Conservation (phyloP, 2,329 filamentous ascomycete species). For the Hymenoscyphus repandus region DNA sequence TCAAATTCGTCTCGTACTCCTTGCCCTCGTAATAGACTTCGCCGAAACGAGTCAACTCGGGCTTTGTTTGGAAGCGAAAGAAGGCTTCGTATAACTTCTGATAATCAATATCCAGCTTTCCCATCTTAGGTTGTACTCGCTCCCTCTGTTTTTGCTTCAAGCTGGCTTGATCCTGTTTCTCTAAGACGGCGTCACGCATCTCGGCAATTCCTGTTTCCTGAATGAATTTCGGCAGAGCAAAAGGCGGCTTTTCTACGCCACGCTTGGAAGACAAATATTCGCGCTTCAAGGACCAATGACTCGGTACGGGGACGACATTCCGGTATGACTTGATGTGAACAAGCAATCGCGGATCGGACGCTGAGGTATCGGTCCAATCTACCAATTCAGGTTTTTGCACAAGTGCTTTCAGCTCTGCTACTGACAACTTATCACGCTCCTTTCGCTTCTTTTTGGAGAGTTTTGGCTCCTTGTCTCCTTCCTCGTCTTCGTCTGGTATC, state of each 20-base stretch:
- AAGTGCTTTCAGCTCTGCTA: slow-evolving; percentile 90
- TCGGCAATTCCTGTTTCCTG: slow-evolving; percentile 95
- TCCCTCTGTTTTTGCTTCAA: slow-evolving; percentile 96
- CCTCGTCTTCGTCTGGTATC: slow-evolving; percentile 79
- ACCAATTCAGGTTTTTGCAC: slow-evolving; percentile 90
- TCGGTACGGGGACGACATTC: slow-evolving; percentile 91
- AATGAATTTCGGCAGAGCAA: slow-evolving; percentile 91
- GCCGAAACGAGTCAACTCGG: slow-evolving; percentile 85
- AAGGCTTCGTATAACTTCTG: slow-evolving; percentile 98
- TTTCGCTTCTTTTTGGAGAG: slow-evolving; percentile 95
- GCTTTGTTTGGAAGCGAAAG: slow-evolving; percentile 96
- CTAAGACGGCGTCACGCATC: slow-evolving; percentile 93
- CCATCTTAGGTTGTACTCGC: slow-evolving; percentile 91
- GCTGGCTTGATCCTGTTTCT: slow-evolving; percentile 88
- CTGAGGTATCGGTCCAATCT: slow-evolving; percentile 94
- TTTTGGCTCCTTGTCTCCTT: slow-evolving; percentile 57
- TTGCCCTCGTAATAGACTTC: slow-evolving; percentile 99
- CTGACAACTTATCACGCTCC: slow-evolving; percentile 82
- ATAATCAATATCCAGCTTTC: slow-evolving; percentile 96
- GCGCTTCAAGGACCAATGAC: slow-evolving; percentile 92
- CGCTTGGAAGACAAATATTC: slow-evolving; percentile 97
- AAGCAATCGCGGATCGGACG: slow-evolving; percentile 79
- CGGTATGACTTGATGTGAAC: slow-evolving; percentile 93
- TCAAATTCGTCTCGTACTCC: slow-evolving; percentile 91
- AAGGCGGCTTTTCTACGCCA: slow-evolving; percentile 92